Base-by-base conservation (phyloP, 352 stramenopile species). In the Globisporangium megalacanthum region DNA sequence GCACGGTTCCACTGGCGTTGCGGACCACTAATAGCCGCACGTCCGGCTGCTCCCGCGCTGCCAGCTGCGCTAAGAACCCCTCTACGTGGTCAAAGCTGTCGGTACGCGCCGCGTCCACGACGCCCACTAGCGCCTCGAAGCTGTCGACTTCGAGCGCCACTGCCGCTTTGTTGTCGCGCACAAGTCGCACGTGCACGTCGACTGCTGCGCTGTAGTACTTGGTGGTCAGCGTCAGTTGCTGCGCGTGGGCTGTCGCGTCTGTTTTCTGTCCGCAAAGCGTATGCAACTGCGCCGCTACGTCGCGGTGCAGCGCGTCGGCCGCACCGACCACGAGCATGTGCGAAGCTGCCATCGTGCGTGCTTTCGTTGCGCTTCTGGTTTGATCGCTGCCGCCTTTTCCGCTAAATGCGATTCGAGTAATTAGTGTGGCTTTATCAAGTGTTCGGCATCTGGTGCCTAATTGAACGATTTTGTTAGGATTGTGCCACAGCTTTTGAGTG, bases 151-250 rank as follows among this genome's bases (percentile, higher is more conserved):
- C 66, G 44, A 92, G 54, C n/a, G 53, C 53, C 10, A 57, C 56
- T n/a, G 66, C 31, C 1, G 68, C 66, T n/a, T 60, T 50, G 37
- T 84, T 83, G 25, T 81, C 64, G 2, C 56, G 59, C 39, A 89
- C 63, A 2, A 68, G 58, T 36, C 83, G 72, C 33, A 72, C 54
- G 47, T 88, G 77, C 42, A 89, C 58, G 37, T 86, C 71, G 14
- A 92, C 64, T 0, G 55, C 29, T 2, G 81, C 81, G 13, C 62
- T 70, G 64, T 92, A 92, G 60, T 92, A 92, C 62, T 89, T 88
- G 42, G 75, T 88, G 49, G 65, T 52, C 31, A 92, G 61, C 14
- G 60, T 69, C 56, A 88, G 65, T 37, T 56, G 39, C 60, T 69
- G 52, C 29, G 61, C 51, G 29, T 19, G 14, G 37, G 44, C 6